A percentile compares a stretch with the other conserved stretches of the same genome.
Evolutionary conservation across 2,329 filamentous ascomycete genomes (phyloP).

Genomic region (Leptosphaerulina australis): DNA sequence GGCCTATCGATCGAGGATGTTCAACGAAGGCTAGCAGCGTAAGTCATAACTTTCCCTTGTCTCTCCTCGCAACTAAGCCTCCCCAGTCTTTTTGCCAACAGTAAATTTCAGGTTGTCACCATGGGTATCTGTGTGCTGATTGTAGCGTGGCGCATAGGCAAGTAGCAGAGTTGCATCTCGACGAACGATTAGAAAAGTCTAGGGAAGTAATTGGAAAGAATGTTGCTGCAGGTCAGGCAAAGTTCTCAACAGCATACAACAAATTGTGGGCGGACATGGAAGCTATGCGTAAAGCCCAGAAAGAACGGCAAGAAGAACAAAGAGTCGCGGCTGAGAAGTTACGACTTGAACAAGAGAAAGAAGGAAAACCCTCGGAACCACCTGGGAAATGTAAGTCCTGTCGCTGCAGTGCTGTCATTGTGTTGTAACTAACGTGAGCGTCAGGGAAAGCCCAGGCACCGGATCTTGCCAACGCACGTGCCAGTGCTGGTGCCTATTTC

Average conservation of each 20-base stretch:
- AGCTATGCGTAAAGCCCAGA: slow-evolving; percentile 74
- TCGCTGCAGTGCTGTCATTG: neutral
- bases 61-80: slow-evolving; percentile 33
- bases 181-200: slow-evolving; percentile 84
- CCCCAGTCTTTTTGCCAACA: slow-evolving; percentile 39
- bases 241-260: slow-evolving; percentile 85
- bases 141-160: slow-evolving; percentile 59
- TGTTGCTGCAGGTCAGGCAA: slow-evolving; percentile 84
- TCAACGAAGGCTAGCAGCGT: slow-evolving; percentile 81
- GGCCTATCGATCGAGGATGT: slow-evolving; percentile 94
- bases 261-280: slow-evolving; percentile 92
- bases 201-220: slow-evolving; percentile 87
- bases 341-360: slow-evolving; percentile 25
- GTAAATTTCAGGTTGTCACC: slow-evolving; percentile 38
- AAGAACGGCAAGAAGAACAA: slow-evolving; percentile 65
- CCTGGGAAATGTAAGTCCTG: slow-evolving; percentile 34
- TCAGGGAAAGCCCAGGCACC: slow-evolving; percentile 46
- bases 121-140: slow-evolving; percentile 46
- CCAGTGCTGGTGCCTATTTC: slow-evolving; percentile 66
- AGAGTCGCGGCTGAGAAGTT: slow-evolving; percentile 47
- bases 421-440: slow-evolving; percentile 2
- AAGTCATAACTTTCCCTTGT: slow-evolving; percentile 29
- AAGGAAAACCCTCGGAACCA: slow-evolving; percentile 20
- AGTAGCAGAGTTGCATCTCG: slow-evolving; percentile 89
- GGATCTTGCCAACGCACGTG: slow-evolving; percentile 51